Conservation (phyloP, 2,329 filamentous ascomycete genomes). For the Ascochyta viciae-villosae region DNA sequence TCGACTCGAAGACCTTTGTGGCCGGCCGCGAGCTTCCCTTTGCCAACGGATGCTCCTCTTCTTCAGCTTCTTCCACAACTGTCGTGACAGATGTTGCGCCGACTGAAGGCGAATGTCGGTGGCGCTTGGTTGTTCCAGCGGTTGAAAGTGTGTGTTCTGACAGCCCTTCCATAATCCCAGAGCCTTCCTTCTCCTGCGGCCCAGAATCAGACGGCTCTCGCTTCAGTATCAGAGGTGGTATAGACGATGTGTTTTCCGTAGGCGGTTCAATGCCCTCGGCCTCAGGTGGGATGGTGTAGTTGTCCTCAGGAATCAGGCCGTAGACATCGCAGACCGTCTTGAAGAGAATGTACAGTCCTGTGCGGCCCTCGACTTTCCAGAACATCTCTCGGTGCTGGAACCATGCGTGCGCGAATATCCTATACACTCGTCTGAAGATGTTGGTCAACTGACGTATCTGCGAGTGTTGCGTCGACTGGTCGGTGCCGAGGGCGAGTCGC, state of each 20-base stretch:
- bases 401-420: slow-evolving; percentile 98
- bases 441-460: slow-evolving; percentile 88
- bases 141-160: slow-evolving; percentile 59
- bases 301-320: slow-evolving; percentile 86
- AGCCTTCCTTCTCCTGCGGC: slow-evolving; percentile 27
- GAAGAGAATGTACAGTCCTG: slow-evolving; percentile 95
- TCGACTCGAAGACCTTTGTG: slow-evolving; percentile 28
- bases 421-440: slow-evolving; percentile 90
- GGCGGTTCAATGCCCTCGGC: slow-evolving; percentile 73
- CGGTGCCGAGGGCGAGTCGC: slow-evolving; percentile 68
- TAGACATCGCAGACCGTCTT: slow-evolving; percentile 96
- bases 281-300: slow-evolving; percentile 93
- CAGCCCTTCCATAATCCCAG: slow-evolving; percentile 30
- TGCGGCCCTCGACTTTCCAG: slow-evolving; percentile 88
- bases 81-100: slow-evolving; percentile 77
- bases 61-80: slow-evolving; percentile 83
- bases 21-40: slow-evolving; percentile 20
- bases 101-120: slow-evolving; percentile 82
- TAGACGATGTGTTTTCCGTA: slow-evolving; percentile 54
- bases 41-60: slow-evolving; percentile 58
- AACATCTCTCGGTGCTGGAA: slow-evolving; percentile 96
- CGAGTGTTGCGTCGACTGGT: slow-evolving; percentile 48
- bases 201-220: slow-evolving; percentile 41
- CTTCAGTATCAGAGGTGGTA: slow-evolving; percentile 46
- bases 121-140: slow-evolving; percentile 78